Conservation (phyloP, 2,329 filamentous ascomycete species). For the Claviceps cyperi region DNA sequence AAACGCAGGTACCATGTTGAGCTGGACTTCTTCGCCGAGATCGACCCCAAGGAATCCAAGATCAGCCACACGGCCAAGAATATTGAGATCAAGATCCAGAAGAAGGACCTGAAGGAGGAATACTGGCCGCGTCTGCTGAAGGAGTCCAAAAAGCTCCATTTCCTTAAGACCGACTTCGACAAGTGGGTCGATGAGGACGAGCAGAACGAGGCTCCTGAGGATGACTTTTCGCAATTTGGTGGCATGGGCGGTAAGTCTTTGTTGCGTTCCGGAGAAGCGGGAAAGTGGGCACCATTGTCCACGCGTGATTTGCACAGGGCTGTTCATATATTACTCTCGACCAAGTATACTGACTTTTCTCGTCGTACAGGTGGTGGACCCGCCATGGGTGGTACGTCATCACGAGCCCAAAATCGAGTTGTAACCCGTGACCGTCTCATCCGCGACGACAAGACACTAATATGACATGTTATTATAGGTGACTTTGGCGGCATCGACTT, state of each 20-base stretch:
- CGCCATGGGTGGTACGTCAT: conserved; percentile 20
- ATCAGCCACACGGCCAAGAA: conserved; percentile 79
- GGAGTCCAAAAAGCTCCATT: conserved; percentile 79
- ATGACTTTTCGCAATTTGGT: conserved; percentile 57
- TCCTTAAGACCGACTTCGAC: conserved; percentile 97
- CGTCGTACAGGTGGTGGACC: conserved; percentile 14
- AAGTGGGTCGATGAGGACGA: conserved; percentile 99
- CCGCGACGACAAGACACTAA: not conserved
- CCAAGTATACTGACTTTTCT: not conserved
- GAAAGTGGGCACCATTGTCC: too few species aligned
- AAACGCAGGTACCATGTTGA: conserved; percentile 79
- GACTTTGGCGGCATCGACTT: conserved; percentile 86
- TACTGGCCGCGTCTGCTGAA: conserved; percentile 95
- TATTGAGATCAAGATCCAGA: conserved; percentile 80
- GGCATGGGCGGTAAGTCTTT: conserved; percentile 42
- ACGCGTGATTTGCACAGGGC: not conserved
- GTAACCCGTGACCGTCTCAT: not conserved
- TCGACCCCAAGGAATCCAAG: conserved; percentile 73
- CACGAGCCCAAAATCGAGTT: not conserved
- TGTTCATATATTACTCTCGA: not conserved
- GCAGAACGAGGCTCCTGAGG: conserved; percentile 78
- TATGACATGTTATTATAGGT: conserved; percentile 20
- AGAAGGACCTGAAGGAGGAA: conserved; percentile 90
- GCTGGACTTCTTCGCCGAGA: conserved; percentile 80
- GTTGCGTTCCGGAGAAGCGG: not conserved